These are phyloP conservation scores for Rosa persica DNA, from an alignment of 306 rosid genomes.

Conservation along the genomic window DNA sequence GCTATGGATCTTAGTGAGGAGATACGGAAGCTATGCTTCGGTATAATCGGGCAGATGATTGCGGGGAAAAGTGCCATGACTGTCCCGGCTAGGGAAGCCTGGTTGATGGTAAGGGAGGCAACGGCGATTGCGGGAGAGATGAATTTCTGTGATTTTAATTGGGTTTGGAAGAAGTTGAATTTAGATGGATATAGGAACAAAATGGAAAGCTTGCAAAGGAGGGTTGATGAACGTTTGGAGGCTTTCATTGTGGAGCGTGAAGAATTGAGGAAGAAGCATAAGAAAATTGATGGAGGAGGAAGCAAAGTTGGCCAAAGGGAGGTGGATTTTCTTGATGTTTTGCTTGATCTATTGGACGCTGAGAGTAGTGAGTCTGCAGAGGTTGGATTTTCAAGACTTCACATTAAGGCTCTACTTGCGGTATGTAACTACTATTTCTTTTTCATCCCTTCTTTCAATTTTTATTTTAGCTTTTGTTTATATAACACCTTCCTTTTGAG, in stretches of 20 bases:
- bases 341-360: conserved; percentile 32
- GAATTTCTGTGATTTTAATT: conserved; percentile 34
- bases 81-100: conserved; percentile 20
- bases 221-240: conserved; percentile 38
- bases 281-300: conserved; percentile 22
- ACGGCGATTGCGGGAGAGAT: conserved; percentile 39
- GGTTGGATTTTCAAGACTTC: conserved; percentile 30
- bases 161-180: conserved; percentile 25
- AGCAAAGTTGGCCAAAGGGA: conserved; percentile 16
- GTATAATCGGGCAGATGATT: conserved; percentile 40
- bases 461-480: too few species aligned
- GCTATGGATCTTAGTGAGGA: conserved; percentile 34
- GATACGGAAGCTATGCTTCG: conserved; percentile 37
- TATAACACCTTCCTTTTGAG: too few species aligned
- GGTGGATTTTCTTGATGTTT: conserved; percentile 38
- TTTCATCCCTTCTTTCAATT: background rate
- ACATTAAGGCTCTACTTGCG: conserved; percentile 45
- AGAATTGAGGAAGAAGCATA: conserved; percentile 20
- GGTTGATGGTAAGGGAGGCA: conserved; percentile 30
- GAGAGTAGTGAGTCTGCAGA: conserved; percentile 12
- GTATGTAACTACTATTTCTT: conserved; percentile 13
- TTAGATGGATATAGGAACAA: conserved; percentile 39
- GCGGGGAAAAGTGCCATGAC: conserved; percentile 13
- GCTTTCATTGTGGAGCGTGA: conserved; percentile 33
- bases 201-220: conserved; percentile 5